Percentiles rank a stretch among this genome's conserved stretches.
phyloP scores from a whole-genome alignment of 2,329 filamentous ascomycete species.

The Pseudogymnoascus verrucosus region DNA sequence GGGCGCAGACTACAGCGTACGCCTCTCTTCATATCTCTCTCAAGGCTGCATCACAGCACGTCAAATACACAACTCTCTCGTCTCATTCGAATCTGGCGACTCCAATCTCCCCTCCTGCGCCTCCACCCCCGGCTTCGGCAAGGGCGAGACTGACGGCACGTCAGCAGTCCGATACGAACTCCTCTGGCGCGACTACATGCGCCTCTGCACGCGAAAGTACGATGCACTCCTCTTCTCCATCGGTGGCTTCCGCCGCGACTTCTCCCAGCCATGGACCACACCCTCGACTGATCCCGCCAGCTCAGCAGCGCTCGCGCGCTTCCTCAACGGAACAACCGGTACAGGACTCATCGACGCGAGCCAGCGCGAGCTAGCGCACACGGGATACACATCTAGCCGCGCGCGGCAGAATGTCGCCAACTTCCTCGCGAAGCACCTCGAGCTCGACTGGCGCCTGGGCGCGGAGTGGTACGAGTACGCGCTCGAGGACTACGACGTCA shows the following conservation, averaged over 20 bases:
- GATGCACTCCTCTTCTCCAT: constrained; percentile 54
- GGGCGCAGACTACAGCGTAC: constrained; percentile 65
- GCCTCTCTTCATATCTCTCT: constrained; percentile 65
- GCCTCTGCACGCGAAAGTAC: constrained; percentile 66
- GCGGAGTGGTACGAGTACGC: constrained; percentile 77
- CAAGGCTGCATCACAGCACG: constrained; percentile 66
- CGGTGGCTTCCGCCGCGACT: constrained; percentile 50
- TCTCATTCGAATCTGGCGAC: constrained; percentile 60
- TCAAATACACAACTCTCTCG: constrained; percentile 60
- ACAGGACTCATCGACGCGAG: constrained; percentile 71
- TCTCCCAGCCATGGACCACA: constrained; percentile 37
- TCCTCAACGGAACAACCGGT: constrained; percentile 62
- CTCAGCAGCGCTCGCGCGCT: constrained; percentile 43
- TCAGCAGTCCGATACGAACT: constrained; percentile 63
- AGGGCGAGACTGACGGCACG: constrained; percentile 66
- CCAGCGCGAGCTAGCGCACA: constrained; percentile 64
- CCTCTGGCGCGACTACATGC: constrained; percentile 75
- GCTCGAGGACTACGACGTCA: constrained; percentile 68
- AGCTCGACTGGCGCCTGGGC: constrained; percentile 71
- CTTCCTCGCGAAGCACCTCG: constrained; percentile 64
- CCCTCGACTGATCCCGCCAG: constrained; percentile 34
- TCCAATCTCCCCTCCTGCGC: constrained; percentile 16
- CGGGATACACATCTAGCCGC: constrained; percentile 71
- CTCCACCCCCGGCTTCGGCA: constrained; percentile 43
- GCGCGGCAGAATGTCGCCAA: constrained; percentile 69